Evolutionary conservation across 2,329 filamentous ascomycete genomes (phyloP), one percentile per base, ranked within the genome.

Genomic region (Colletotrichum eremochloae): DNA sequence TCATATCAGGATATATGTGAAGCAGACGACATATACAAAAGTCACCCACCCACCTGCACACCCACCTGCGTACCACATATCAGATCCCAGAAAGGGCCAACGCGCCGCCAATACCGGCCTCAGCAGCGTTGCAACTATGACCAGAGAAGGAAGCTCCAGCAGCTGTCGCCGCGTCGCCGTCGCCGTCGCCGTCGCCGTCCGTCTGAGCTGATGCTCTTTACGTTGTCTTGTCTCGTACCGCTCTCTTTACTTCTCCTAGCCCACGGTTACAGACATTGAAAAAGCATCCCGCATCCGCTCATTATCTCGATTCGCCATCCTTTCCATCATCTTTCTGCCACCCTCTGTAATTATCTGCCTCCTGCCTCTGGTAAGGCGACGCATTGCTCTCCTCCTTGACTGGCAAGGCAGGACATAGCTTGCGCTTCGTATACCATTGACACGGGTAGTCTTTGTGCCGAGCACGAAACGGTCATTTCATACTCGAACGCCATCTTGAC

Each of bases 321-420:
- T 36, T 36, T 40, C 38, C 38, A 44, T 29, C 15, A 15, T 18
- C 18, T 31, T 40, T 61, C 20, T 46, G 44, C 36, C 6, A 42
- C 29, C 58, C n/a, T 31, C 29, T 33, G 5, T 8, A 15, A 40
- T 52, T 48, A 33, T 40, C n/a, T 14, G 33, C 11, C 31, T 46
- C 36, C 31, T 55, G 31, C 53, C 67, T 53, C n/a, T 29, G 14
- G 46, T 44, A 56, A 55, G 55, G 61, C 63, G 62, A 60, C 55
- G 63, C 53, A 60, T 66, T 60, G 62, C 63, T 40, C 63, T 55
- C 55, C 63, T 55, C 67, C 63, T 70, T 70, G 63, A 52, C 20
- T 36, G n/a, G 18, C 67, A 55, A 70, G 62, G 44, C 46, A 70
- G 67, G 62, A 44, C 67, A 66, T 50, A 66, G 67, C 67, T 53